Conservation (phyloP, 179 eudicot species). For the Pouteria campechiana region DNA sequence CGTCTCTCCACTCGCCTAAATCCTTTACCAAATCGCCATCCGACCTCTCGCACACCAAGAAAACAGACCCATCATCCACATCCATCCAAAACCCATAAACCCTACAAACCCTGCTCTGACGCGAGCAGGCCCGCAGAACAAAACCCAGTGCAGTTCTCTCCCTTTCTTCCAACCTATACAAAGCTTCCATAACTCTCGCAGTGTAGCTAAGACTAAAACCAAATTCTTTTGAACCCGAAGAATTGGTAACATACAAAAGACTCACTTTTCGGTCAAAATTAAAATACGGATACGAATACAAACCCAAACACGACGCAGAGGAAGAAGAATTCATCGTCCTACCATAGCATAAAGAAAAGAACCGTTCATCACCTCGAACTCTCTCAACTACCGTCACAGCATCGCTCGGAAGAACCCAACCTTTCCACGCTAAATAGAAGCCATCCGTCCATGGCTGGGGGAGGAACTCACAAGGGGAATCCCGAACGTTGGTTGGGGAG, state of each 20-base stretch:
- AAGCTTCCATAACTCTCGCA: constrained; percentile 36
- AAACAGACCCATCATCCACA: constrained; percentile 27
- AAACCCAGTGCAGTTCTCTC: constrained; percentile 31
- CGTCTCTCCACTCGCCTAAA: constrained; percentile 5
- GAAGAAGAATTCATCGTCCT: constrained; percentile 6
- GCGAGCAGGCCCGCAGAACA: constrained; percentile 22
- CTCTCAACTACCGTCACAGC: constrained; percentile 12
- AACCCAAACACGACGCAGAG: not conserved
- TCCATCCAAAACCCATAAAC: constrained; percentile 69
- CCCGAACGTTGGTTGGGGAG: not conserved
- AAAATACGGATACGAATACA: constrained; percentile 10
- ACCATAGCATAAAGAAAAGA: constrained; percentile 14
- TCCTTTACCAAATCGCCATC: constrained; percentile 6
- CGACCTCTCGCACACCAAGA: constrained; percentile 43
- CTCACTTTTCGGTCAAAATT: constrained; percentile 28
- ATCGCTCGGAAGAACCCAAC: constrained; percentile 46
- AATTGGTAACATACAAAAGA: constrained; percentile 35
- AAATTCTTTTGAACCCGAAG: constrained; percentile 6
- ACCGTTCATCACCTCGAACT: constrained; percentile 2
- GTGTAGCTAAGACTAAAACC: constrained; percentile 39
- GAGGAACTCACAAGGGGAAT: constrained; percentile 11
- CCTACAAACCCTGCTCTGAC: constrained; percentile 22
- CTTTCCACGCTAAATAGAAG: constrained; percentile 46
- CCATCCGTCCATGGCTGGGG: constrained; percentile 34
- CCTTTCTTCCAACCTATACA: constrained; percentile 34